A percentile compares a stretch with the other conserved stretches of the same genome.
phyloP scores from a whole-genome alignment of 768 basidiomycete species.

The Asterophora lycoperdoides region DNA sequence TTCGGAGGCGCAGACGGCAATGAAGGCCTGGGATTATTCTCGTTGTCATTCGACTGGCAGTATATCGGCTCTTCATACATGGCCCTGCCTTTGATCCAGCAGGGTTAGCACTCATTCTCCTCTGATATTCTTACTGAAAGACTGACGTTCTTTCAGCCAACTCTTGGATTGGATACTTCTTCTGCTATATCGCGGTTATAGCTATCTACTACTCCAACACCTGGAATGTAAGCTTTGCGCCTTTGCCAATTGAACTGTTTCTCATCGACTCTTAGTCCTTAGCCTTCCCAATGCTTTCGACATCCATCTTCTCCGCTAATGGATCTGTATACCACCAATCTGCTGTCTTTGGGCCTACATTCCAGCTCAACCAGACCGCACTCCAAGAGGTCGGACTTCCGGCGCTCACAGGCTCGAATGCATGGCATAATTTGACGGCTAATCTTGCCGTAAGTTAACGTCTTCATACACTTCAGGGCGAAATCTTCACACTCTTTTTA shows the following conservation, averaged over 20 bases:
- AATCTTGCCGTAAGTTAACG: slow-evolving; percentile 40
- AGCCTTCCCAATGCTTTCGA: slow-evolving; percentile 56
- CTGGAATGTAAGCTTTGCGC: slow-evolving; percentile 44
- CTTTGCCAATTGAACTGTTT: neutral
- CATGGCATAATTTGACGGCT: slow-evolving; percentile 43
- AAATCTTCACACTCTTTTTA: slow-evolving; percentile 16
- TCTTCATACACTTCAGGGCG: neutral
- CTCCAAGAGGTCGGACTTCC: slow-evolving; percentile 47
- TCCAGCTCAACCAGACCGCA: slow-evolving; percentile 51
- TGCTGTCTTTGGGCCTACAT: slow-evolving; percentile 48
- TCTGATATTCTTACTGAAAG: neutral
- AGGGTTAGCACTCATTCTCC: slow-evolving; percentile 36
- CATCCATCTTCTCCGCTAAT: slow-evolving; percentile 50
- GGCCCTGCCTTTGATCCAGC: slow-evolving; percentile 52
- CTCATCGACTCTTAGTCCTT: slow-evolving; percentile 34
- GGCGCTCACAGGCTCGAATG: slow-evolving; percentile 47
- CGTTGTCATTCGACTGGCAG: slow-evolving; percentile 67
- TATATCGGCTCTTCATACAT: slow-evolving; percentile 53
- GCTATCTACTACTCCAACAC: slow-evolving; percentile 60
- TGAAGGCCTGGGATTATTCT: slow-evolving; percentile 60
- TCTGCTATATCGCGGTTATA: slow-evolving; percentile 52
- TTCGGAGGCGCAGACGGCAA: slow-evolving; percentile 67
- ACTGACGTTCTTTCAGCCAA: slow-evolving; percentile 36
- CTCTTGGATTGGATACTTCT: slow-evolving; percentile 48
- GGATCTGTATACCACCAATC: slow-evolving; percentile 52